Conservation (phyloP, 2,329 filamentous ascomycete species). For the Orbilia blumenaviensis region DNA sequence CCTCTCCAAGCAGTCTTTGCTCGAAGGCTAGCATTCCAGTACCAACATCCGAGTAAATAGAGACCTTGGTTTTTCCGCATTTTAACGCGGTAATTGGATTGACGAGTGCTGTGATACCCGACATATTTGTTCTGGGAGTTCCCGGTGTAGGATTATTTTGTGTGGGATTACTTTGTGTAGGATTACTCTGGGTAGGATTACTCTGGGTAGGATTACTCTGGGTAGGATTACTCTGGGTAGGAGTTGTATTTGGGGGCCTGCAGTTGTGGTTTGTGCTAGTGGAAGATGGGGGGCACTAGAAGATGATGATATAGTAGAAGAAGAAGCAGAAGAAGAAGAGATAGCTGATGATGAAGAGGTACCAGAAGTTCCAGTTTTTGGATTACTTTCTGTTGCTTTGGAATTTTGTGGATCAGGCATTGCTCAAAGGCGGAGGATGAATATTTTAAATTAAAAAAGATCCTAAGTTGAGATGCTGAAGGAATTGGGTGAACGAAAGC, state of each 20-base stretch:
- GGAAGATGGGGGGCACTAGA: too few relatives aligned
- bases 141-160: background rate
- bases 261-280: too few relatives aligned
- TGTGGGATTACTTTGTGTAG: background rate
- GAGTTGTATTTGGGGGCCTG: too few relatives aligned
- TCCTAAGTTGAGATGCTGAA: background rate
- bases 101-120: background rate
- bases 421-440: background rate
- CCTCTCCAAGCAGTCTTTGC: background rate
- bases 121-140: background rate
- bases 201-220: too few relatives aligned
- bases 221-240: too few relatives aligned
- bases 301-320: too few relatives aligned
- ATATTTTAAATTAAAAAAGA: background rate
- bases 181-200: too few relatives aligned
- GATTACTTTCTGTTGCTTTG: too few relatives aligned
- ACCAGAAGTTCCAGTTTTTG: too few relatives aligned
- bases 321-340: too few relatives aligned
- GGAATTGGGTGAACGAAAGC: background rate
- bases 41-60: background rate
- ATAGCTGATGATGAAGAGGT: too few relatives aligned
- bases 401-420: background rate
- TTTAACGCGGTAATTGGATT: background rate
- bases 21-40: background rate
- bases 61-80: conserved; percentile 3